These are phyloP conservation scores for Hypoxylon trugodes DNA, from an alignment of 495 filamentous ascomycete species.

Conservation along the genomic window DNA sequence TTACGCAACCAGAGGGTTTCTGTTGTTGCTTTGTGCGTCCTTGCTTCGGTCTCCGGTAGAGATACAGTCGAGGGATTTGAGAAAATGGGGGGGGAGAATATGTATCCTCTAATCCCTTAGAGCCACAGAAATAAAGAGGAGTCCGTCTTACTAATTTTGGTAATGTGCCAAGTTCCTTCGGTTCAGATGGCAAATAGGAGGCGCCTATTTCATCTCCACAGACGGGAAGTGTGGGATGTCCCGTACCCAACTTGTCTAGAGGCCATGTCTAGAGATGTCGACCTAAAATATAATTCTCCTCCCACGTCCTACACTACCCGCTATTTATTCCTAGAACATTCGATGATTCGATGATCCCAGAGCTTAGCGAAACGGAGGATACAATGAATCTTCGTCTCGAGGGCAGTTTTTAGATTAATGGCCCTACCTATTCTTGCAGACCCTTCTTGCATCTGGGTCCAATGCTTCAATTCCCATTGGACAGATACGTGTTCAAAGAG, in stretches of 20 bases:
- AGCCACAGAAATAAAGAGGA: constrained; percentile 28
- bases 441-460: constrained; percentile 32
- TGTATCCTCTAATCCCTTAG: constrained; percentile 33
- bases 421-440: constrained; percentile 13
- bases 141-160: constrained; percentile 40
- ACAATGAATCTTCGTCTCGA: constrained; percentile 18
- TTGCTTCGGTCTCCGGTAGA: constrained; percentile 21
- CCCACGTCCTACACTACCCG: constrained; percentile 17
- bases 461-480: constrained; percentile 26
- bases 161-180: constrained; percentile 37
- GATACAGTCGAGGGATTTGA: constrained; percentile 27
- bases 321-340: constrained; percentile 37
- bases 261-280: constrained; percentile 11
- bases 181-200: constrained; percentile 33
- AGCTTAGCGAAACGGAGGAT: constrained; percentile 13
- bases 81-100: constrained; percentile 20
- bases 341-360: constrained; percentile 32
- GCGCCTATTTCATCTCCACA: constrained; percentile 32
- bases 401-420: constrained; percentile 31
- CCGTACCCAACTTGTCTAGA: constrained; percentile 35
- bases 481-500: constrained; percentile 13
- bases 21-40: constrained; percentile 30
- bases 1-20: constrained; percentile 13
- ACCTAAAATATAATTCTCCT: constrained; percentile 26
- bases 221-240: constrained; percentile 38